Base-by-base conservation (phyloP, 2,329 filamentous ascomycete genomes). In the Capronia coronata region DNA sequence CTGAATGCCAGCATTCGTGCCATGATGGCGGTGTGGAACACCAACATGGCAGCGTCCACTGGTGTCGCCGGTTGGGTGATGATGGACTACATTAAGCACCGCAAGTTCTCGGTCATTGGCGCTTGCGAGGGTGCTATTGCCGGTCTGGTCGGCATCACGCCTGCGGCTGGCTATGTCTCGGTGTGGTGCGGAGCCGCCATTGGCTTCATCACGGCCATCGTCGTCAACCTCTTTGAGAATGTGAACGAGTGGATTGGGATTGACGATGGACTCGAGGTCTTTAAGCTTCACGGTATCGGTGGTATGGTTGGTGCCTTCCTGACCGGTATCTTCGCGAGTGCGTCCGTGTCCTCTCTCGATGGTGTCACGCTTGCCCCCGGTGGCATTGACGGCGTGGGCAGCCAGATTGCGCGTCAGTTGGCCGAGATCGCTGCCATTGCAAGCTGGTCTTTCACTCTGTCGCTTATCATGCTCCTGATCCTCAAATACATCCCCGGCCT, bases 61-160 rank as follows among this genome's bases (percentile, higher is more conserved):
- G 89, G 87, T 50, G 88, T 88, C 37, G 83, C 94, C 87, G 25
- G 94, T 87, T 21, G 61, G 72, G 41, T 89, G 90, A 86, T 67
- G 72, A 94, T 27, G 75, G 94, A 52, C 87, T 78, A 95, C 65
- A 94, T 94, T 69, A 80, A 88, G 51, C 77, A 94, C 42, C 79
- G 81, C 62, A 94, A 94, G 71, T 95, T 87, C 84, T 93, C 87
- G 0, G 91, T 87, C 1, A 87, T 94, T 19, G 89, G 88, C 1
- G 94, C 94, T 75, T 95, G 89, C 71, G 93, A 86, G 0, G 89
- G 89, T 54, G 85, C 91, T 14, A 84, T 95, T 61, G 86, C 87
- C 30, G 89, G 89, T 16, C 76, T 94, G n/a, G 88, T 95, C 3
- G 83, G 84, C 51, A 94, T 95, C 56, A 95, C 89, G 3, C 89